Evolutionary conservation across 2,329 filamentous ascomycete species (phyloP), one percentile per base, ranked within the genome.

Genomic region (Pseudogymnoascus sp.): DNA sequence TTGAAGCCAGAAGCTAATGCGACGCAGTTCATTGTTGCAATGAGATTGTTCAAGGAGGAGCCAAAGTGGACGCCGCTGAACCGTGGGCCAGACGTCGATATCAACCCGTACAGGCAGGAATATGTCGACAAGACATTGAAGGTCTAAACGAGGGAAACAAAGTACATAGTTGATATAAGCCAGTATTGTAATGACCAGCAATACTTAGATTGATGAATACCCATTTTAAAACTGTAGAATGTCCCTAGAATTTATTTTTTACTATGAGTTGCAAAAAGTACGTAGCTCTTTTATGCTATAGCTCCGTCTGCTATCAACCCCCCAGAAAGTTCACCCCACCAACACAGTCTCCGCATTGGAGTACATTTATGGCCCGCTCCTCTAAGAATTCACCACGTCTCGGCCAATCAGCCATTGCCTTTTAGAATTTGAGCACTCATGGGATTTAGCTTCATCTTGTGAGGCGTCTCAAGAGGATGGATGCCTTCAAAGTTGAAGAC

Each of bases 51-150:
- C 84, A 93, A 97, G 79, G 95, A 97, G 68, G 93, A 97, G 77
- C 95, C 95, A 35, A 97, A 97, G 78, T 99, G 95, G 95, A 97
- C 92, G 36, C 90, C 95, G 13, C 77, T 99, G 69, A 96, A 96
- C 78, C 86, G 95, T 64, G 85, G 83, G 6, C 77, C 79, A 4
- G 89, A 93, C 60, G 83, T 96, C 47, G 91, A 97, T 74, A 75
- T 75, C 65, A 99, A 97, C 77, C 78, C 82, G 62, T 89, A 87
- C 74, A 85, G 95, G 64, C 85, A 91, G 81, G 84, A 86, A 60
- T 99, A 99, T 72, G 79, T 96, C 42, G 65, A 69, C 17, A 65
- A 65, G n/a, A 44, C 31, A 40, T 36, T 42, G 13, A 38, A 61
- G 59, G 50, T 33, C 21, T 57, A 21, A 15, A 21, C 26, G 23